These are phyloP conservation scores for Corniculantispora saksenae DNA, from an alignment of 2,329 filamentous ascomycete genomes.

Conservation along the genomic window DNA sequence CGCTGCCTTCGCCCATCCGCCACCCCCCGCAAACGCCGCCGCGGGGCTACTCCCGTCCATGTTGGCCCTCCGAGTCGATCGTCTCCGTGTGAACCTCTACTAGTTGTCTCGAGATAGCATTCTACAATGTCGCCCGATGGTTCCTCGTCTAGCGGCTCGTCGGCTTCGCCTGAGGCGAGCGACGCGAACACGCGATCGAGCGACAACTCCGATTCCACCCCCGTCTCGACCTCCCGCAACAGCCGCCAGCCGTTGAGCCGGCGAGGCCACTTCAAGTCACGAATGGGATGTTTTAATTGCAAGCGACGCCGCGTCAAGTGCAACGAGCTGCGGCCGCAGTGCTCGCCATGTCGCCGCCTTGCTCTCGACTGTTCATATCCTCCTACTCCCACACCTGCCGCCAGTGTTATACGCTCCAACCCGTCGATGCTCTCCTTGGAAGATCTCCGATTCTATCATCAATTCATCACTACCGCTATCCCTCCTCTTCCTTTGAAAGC, in stretches of 20 bases:
- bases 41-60: constrained; percentile 5
- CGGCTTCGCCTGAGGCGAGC: constrained; percentile 3
- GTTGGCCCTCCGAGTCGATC: not conserved
- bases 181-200: not conserved
- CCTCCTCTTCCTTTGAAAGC: constrained; percentile 37
- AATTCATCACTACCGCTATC: constrained; percentile 47
- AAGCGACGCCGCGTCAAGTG: constrained; percentile 35
- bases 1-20: not conserved
- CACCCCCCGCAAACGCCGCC: constrained; percentile 9
- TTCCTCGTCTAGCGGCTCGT: constrained; percentile 5
- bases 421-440: constrained; percentile 36
- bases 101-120: not conserved
- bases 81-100: not conserved
- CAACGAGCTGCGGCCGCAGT: constrained; percentile 32
- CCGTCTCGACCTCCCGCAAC: not conserved
- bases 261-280: constrained; percentile 32
- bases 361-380: constrained; percentile 38
- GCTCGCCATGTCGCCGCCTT: constrained; percentile 35
- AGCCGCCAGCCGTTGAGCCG: constrained; percentile 22
- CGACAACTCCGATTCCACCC: constrained; percentile 7
- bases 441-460: constrained; percentile 53
- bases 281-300: constrained; percentile 36
- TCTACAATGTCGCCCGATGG: not conserved
- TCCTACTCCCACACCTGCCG: constrained; percentile 11
- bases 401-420: constrained; percentile 16